A percentile compares a stretch with the other conserved stretches of the same genome.
These are phyloP conservation scores for Trichaptum fuscoviolaceum DNA, from an alignment of 768 basidiomycete species.

Conservation along the genomic window DNA sequence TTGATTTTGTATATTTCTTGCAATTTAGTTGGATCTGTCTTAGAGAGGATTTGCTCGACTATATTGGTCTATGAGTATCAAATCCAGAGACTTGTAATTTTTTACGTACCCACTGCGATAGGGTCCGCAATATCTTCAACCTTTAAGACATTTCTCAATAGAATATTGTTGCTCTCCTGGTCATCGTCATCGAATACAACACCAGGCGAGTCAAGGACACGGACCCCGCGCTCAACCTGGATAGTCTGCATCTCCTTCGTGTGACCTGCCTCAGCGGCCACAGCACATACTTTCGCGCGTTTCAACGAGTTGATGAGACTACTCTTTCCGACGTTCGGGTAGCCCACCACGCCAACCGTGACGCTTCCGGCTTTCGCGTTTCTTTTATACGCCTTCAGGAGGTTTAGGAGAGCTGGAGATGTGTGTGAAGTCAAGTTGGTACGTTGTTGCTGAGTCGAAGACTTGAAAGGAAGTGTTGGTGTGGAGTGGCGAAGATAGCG, in stretches of 20 bases:
- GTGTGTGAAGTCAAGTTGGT: conserved; percentile 76
- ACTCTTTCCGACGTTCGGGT: conserved; percentile 97
- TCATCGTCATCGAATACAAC: conserved; percentile 92
- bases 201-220: conserved; percentile 92
- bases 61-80: conserved; percentile 4
- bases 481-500: conserved; percentile 88
- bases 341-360: conserved; percentile 90
- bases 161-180: conserved; percentile 47
- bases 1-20: conserved; percentile 86
- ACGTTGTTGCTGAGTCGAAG: conserved; percentile 72
- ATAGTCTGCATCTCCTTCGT: conserved; percentile 90
- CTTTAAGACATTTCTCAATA: conserved; percentile 84
- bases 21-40: conserved; percentile 67
- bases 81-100: neutral
- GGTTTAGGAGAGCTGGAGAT: conserved; percentile 68
- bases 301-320: conserved; percentile 91
- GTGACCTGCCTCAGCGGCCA: conserved; percentile 92
- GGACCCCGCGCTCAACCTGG: conserved; percentile 87
- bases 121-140: conserved; percentile 91
- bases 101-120: conserved; percentile 70
- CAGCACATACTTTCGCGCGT: conserved; percentile 84
- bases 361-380: conserved; percentile 52
- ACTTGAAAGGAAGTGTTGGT: conserved; percentile 89
- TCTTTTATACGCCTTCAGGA: conserved; percentile 81
- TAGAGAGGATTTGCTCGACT: conserved; percentile 84